phyloP scores from a whole-genome alignment of 495 filamentous ascomycete genomes.

The Aspergillus saccharolyticus region DNA sequence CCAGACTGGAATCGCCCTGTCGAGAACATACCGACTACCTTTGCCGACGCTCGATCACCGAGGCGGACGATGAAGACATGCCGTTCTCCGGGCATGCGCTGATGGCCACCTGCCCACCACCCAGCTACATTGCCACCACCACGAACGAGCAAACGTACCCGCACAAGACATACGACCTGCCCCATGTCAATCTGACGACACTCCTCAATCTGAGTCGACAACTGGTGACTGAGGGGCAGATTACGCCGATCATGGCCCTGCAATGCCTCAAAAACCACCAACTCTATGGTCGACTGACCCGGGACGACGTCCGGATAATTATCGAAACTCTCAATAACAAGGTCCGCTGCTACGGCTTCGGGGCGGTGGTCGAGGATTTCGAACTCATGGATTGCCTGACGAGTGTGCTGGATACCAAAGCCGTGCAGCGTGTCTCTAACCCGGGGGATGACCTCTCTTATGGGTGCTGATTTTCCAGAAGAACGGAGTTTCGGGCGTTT shows the following conservation, averaged over 20 bases:
- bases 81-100: conserved; percentile 73
- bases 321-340: conserved; percentile 70
- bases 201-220: conserved; percentile 79
- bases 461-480: conserved; percentile 16
- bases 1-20: conserved; percentile 82
- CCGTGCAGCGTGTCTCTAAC: conserved; percentile 38
- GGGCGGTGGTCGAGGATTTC: conserved; percentile 68
- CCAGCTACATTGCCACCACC: conserved; percentile 42
- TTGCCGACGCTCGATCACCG: conserved; percentile 42
- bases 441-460: conserved; percentile 36
- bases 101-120: conserved; percentile 83
- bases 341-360: conserved; percentile 90
- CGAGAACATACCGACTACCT: conserved; percentile 84
- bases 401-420: conserved; percentile 60
- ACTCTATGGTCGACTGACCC: conserved; percentile 56
- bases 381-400: conserved; percentile 83
- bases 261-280: conserved; percentile 71
- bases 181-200: conserved; percentile 67
- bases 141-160: conserved; percentile 39
- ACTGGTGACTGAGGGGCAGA: conserved; percentile 83
- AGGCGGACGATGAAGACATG: conserved; percentile 46
- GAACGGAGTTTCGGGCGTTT: background rate
- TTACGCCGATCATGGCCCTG: conserved; percentile 97
- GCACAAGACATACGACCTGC: conserved; percentile 48
- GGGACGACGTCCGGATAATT: conserved; percentile 67